These are phyloP conservation scores for Xylariaceae sp. DNA, from an alignment of 2,329 filamentous ascomycete species.

Conservation along the genomic window DNA sequence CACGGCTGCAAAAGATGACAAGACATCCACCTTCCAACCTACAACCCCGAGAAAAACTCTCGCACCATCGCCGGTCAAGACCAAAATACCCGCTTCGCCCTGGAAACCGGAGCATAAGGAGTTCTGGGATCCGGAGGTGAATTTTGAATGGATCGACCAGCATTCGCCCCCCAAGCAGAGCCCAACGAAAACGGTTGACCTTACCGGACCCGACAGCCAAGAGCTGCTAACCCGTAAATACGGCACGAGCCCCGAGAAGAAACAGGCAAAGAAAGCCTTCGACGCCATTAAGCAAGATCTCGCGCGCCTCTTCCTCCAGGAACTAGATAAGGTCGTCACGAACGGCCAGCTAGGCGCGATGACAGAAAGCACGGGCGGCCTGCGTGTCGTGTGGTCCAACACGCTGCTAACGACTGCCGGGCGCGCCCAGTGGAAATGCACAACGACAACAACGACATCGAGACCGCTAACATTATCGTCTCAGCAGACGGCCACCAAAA, in stretches of 20 bases:
- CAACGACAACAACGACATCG: constrained; percentile 41
- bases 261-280: constrained; percentile 56
- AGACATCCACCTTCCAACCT: constrained; percentile 22
- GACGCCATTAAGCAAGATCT: constrained; percentile 57
- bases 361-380: constrained; percentile 61
- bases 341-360: constrained; percentile 55
- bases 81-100: constrained; percentile 30
- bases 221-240: constrained; percentile 33
- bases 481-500: constrained; percentile 22
- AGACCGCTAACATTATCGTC: constrained; percentile 24
- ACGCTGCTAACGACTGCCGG: constrained; percentile 78
- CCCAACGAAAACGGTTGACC: constrained; percentile 13
- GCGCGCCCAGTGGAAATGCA: constrained; percentile 66
- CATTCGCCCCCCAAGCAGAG: constrained; percentile 32
- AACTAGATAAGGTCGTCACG: constrained; percentile 66
- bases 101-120: constrained; percentile 34
- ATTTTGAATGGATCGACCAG: constrained; percentile 35
- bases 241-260: constrained; percentile 34
- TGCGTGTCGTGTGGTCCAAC: constrained; percentile 69
- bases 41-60: constrained; percentile 29
- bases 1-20: constrained; percentile 9
- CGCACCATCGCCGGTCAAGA: constrained; percentile 26
- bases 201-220: constrained; percentile 20
- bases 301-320: constrained; percentile 59
- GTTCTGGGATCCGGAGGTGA: constrained; percentile 34